Evolutionary conservation across 208 protist species (phyloP), one percentile per base, ranked within the genome.

Genomic region (Trypanosoma congolense): DNA sequence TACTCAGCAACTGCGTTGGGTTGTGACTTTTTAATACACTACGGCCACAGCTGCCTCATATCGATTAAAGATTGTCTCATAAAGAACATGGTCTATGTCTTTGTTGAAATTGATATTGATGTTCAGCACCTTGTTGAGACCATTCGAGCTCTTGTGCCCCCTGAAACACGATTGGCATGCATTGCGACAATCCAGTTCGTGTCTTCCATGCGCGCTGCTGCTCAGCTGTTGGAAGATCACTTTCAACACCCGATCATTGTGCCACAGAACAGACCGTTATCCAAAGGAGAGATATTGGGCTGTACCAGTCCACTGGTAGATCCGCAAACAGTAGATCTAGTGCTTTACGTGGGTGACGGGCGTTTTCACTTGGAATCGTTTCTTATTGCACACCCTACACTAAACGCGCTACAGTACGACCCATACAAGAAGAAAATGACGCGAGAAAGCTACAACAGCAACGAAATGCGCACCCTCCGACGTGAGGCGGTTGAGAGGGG

Each of bases 21-120:
- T 24, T 95, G 92, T 36, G 97, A 98, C 64, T 97, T 99, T 41
- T 73, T 99, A 29, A 97, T 99, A 35, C 98, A 99, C 69, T 99
- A 99, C 66, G 98, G 96, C 10, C 98, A 99, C 70, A 97, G 88
- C 68, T 99, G 97, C 73, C 80, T 99, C 6, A 92, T 95, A 51
- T 90, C 87, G 35, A 93, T 93, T 64, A 83, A 90, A 66, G 93
- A 98, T 59, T 90, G 87, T 36, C 80, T 74, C 31, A 61, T 90
- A 6, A 85, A 93, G 9, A 96, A 91, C 48, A 98, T 98, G 83
- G 89, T 99, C 53, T 99, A 99, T 69, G 95, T 99, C 3, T 99
- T 99, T 81, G 98, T 99, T 2, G 96, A 99, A 62, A 99, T 99
- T 62, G 71, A 91, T 57, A 98, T 99, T 59, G 97, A 99, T 61